Conservation (phyloP, 352 stramenopile species). For the Peronospora destructor region DNA sequence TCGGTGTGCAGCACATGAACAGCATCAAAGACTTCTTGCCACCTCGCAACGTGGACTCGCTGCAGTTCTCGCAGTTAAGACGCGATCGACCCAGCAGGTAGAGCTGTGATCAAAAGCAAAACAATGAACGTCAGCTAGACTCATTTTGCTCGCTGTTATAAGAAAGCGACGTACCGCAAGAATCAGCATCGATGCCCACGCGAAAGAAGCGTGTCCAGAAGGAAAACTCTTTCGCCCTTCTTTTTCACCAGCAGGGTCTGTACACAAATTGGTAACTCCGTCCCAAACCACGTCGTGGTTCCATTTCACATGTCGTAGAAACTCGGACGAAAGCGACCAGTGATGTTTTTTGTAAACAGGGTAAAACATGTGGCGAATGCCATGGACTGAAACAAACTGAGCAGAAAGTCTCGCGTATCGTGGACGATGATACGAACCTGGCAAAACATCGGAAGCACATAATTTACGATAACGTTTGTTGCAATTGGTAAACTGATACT, state of each 20-base stretch:
- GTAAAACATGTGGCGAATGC: constrained; percentile 49
- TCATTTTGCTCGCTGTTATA: background rate
- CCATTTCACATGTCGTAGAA: constrained; percentile 85
- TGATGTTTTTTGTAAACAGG: constrained; percentile 73
- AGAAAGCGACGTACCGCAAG: constrained; percentile 43
- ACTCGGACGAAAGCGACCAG: constrained; percentile 68
- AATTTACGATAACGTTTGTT: constrained; percentile 56
- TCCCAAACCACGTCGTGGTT: constrained; percentile 63
- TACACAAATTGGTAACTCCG: constrained; percentile 68
- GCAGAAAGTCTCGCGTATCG: constrained; percentile 70
- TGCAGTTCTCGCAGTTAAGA: constrained; percentile 55
- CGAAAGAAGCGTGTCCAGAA: constrained; percentile 70
- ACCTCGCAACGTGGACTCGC: constrained; percentile 40
- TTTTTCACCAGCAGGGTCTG: constrained; percentile 46
- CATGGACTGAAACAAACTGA: constrained; percentile 54
- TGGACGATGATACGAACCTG: constrained; percentile 48
- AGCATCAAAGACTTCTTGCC: constrained; percentile 56
- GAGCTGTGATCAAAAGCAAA: constrained; percentile 22
- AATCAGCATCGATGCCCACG: constrained; percentile 66
- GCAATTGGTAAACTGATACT: constrained; percentile 33
- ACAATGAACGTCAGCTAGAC: background rate
- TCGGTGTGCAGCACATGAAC: constrained; percentile 58
- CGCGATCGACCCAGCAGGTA: constrained; percentile 68
- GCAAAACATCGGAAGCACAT: constrained; percentile 42
- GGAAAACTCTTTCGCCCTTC: constrained; percentile 76